Conservation (phyloP, 1,284 basidiomycete genomes). For the Microbotryomycetes sp. region DNA sequence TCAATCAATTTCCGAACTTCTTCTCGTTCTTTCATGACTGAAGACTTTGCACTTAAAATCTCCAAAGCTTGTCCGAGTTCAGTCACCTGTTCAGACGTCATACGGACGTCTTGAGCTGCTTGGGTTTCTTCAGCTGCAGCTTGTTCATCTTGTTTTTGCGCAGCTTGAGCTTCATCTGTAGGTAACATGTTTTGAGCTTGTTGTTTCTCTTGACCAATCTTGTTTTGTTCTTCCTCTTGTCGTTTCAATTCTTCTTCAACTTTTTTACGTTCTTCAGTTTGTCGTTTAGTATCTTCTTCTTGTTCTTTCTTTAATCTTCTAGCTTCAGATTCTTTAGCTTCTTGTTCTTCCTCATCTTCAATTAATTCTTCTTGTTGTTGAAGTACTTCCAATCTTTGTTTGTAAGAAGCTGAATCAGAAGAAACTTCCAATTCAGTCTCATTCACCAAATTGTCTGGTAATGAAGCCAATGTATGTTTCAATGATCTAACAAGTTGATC, state of each 20-base stretch:
- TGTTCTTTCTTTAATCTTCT: slow-evolving; percentile 64
- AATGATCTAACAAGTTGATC: slow-evolving; percentile 57
- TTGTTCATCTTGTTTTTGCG: neutral
- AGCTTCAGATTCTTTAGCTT: slow-evolving; percentile 68
- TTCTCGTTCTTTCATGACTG: slow-evolving; percentile 89
- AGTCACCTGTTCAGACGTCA: slow-evolving; percentile 93
- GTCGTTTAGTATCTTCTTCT: slow-evolving; percentile 81
- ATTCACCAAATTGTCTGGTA: slow-evolving; percentile 93
- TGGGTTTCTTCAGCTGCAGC: slow-evolving; percentile 23
- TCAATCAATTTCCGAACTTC: slow-evolving; percentile 85
- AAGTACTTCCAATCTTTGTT: slow-evolving; percentile 94
- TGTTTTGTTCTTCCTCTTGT: slow-evolving; percentile 54
- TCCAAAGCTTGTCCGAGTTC: slow-evolving; percentile 89
- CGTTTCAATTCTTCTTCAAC: slow-evolving; percentile 56
- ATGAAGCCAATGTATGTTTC: slow-evolving; percentile 81
- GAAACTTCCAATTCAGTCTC: slow-evolving; percentile 96
- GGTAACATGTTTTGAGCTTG: slow-evolving; percentile 42
- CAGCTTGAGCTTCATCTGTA: slow-evolving; percentile 14
- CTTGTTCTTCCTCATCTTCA: slow-evolving; percentile 97
- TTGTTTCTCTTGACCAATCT: slow-evolving; percentile 44
- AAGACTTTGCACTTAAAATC: slow-evolving; percentile 89
- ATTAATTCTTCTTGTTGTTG: slow-evolving; percentile 99
- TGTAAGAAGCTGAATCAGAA: slow-evolving; percentile 87
- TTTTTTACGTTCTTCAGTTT: slow-evolving; percentile 47
- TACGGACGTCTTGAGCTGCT: slow-evolving; percentile 66